phyloP scores from a whole-genome alignment of 108 stramenopile genomes.

The Tribonema minus region DNA sequence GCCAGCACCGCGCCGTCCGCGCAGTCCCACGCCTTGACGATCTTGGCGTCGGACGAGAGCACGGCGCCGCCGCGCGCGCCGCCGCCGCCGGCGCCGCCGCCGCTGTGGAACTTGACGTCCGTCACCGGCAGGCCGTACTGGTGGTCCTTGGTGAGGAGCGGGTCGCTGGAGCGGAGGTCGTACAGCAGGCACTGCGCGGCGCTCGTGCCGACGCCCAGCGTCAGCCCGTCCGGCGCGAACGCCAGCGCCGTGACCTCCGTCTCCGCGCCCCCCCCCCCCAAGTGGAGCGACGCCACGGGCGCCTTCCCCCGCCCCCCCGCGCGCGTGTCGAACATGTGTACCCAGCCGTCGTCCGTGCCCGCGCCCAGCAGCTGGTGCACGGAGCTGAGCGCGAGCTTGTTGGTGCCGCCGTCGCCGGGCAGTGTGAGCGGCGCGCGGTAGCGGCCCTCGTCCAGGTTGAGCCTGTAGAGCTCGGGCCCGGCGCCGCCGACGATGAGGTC shows the following conservation, averaged over 20 bases:
- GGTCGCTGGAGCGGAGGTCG: constrained; percentile 84
- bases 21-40: constrained; percentile 89
- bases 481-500: constrained; percentile 81
- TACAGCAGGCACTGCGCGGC: constrained; percentile 83
- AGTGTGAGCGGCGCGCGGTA: constrained; percentile 74
- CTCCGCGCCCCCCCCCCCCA: constrained; percentile 11
- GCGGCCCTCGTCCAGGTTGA: constrained; percentile 91
- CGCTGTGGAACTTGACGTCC: constrained; percentile 75
- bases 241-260: constrained; percentile 74
- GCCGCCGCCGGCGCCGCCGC: neutral
- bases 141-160: constrained; percentile 86
- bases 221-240: constrained; percentile 76
- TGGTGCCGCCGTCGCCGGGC: constrained; percentile 42
- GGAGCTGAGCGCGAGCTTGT: constrained; percentile 43
- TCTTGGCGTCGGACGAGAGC: constrained; percentile 72
- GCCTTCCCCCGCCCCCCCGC: neutral
- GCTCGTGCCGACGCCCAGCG: constrained; percentile 82
- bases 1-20: constrained; percentile 72
- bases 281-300: neutral
- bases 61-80: neutral
- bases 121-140: constrained; percentile 86
- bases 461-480: constrained; percentile 71
- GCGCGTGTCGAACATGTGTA: constrained; percentile 13
- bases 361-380: constrained; percentile 41
- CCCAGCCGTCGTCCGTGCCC: constrained; percentile 12